Percentiles rank a stretch among this genome's conserved stretches.
Conservation (phyloP, 345 rosid genomes). For the Eucalyptus marginata region DNA sequence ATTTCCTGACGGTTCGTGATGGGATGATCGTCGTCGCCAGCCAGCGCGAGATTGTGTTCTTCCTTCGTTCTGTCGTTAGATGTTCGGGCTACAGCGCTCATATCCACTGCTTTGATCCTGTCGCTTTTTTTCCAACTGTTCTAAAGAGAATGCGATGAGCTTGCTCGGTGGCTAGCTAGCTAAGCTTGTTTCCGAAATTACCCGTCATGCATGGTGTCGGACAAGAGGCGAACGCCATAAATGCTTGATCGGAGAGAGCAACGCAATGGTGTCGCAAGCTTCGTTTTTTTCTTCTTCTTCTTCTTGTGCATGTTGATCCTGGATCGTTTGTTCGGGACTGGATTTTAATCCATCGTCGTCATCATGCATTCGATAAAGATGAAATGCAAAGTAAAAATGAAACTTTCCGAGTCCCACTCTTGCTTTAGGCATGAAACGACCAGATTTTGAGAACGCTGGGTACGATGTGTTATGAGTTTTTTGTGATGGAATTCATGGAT, state of each 20-base stretch:
- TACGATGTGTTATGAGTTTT: not conserved
- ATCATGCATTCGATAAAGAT: not conserved
- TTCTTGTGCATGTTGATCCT: not conserved
- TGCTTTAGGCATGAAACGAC: not conserved
- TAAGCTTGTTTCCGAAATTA: not conserved
- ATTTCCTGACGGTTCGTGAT: not conserved
- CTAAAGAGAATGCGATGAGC: not conserved
- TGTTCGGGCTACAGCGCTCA: not conserved
- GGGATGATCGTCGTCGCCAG: not conserved
- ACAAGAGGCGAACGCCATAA: not conserved
- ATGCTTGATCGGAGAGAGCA: not conserved
- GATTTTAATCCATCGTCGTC: not conserved
- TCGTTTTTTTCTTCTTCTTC: not conserved
- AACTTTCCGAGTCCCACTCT: not conserved
- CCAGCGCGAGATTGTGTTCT: too few species aligned
- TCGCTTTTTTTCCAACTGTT: not conserved
- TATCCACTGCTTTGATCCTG: not conserved
- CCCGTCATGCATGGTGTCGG: not conserved
- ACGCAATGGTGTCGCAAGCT: not conserved
- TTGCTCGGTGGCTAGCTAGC: not conserved
- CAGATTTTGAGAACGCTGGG: not conserved
- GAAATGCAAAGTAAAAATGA: not conserved
- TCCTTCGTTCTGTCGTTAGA: not conserved
- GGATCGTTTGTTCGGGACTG: not conserved
- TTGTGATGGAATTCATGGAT: not conserved